phyloP scores from a whole-genome alignment of 768 basidiomycete species.

The Suillus variegatus region DNA sequence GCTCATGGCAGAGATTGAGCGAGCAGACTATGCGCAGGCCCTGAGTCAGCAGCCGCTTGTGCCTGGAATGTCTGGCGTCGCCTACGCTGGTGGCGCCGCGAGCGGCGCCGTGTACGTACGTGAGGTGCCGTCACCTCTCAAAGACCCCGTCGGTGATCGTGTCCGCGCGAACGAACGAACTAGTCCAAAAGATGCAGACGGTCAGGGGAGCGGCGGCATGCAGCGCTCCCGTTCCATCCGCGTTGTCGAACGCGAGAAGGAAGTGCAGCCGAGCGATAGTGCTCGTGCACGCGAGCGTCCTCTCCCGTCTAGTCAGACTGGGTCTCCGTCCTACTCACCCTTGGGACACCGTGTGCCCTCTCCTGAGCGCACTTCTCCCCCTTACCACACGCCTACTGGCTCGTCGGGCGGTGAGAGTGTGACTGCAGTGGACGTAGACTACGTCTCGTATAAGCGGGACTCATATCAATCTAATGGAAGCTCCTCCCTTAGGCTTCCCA shows the following conservation, averaged over 20 bases:
- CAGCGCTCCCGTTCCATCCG: constrained; percentile 31
- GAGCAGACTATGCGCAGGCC: constrained; percentile 63
- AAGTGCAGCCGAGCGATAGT: constrained; percentile 36
- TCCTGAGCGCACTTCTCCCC: constrained; percentile 44
- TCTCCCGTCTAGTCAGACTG: constrained; percentile 38
- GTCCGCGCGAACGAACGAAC: constrained; percentile 51
- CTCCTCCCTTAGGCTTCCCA: too few relatives aligned
- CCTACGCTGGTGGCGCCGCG: constrained; percentile 48
- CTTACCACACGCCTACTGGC: too few relatives aligned
- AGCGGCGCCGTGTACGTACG: constrained; percentile 37
- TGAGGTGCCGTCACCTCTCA: constrained; percentile 44
- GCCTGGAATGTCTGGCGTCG: constrained; percentile 42
- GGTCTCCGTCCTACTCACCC: constrained; percentile 42
- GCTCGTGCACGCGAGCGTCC: constrained; percentile 25
- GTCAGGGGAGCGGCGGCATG: constrained; percentile 29
- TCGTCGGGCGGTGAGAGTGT: too few relatives aligned
- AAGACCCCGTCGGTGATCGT: constrained; percentile 55
- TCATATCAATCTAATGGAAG: too few relatives aligned
- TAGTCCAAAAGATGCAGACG: constrained; percentile 57
- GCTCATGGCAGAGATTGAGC: constrained; percentile 70
- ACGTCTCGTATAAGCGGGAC: too few relatives aligned
- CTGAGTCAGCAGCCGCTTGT: constrained; percentile 45
- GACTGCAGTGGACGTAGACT: too few relatives aligned
- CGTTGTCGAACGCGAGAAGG: constrained; percentile 45
- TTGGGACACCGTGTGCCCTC: constrained; percentile 44